Conservation (phyloP, 2,329 filamentous ascomycete genomes). For the Rosellinia necatrix region DNA sequence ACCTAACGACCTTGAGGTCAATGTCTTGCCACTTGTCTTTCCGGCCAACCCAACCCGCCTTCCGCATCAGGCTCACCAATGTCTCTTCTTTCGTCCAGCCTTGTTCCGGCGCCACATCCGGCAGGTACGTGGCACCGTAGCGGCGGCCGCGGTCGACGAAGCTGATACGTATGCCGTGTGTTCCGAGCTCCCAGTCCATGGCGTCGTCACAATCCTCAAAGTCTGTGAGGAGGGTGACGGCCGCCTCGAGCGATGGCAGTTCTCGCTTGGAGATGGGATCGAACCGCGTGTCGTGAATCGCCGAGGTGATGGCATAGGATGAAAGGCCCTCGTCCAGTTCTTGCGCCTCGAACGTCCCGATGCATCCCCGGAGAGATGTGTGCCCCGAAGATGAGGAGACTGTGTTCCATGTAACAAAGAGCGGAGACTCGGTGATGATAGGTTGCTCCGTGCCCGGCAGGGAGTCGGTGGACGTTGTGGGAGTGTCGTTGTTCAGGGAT, state of each 20-base stretch:
- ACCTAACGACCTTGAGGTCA: slow-evolving; percentile 77
- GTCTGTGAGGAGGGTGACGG: slow-evolving; percentile 81
- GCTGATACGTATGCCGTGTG: slow-evolving; percentile 83
- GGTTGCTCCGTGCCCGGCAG: slow-evolving; percentile 39
- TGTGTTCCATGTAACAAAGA: slow-evolving; percentile 96
- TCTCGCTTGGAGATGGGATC: slow-evolving; percentile 57
- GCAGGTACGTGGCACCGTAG: slow-evolving; percentile 87
- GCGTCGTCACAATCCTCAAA: slow-evolving; percentile 77
- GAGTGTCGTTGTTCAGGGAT: slow-evolving; percentile 47
- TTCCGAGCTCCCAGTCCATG: slow-evolving; percentile 85
- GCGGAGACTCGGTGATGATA: slow-evolving; percentile 62
- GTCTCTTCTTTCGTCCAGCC: slow-evolving; percentile 96
- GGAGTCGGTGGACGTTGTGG: slow-evolving; percentile 51
- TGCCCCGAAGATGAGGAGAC: slow-evolving; percentile 59
- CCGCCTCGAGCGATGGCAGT: slow-evolving; percentile 63
- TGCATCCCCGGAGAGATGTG: slow-evolving; percentile 84
- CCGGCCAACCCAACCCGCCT: slow-evolving; percentile 90
- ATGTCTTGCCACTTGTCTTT: slow-evolving; percentile 79
- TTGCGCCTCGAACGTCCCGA: slow-evolving; percentile 87
- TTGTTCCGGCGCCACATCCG: slow-evolving; percentile 89
- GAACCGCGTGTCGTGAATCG: slow-evolving; percentile 67
- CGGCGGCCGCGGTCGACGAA: slow-evolving; percentile 76
- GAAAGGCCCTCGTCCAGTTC: slow-evolving; percentile 74
- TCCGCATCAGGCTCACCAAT: slow-evolving; percentile 85
- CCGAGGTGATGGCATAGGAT: slow-evolving; percentile 82